A percentile compares a stretch with the other conserved stretches of the same genome.
Evolutionary conservation across 148 eudicot genomes (phyloP).

Genomic region (Cornus florida): DNA sequence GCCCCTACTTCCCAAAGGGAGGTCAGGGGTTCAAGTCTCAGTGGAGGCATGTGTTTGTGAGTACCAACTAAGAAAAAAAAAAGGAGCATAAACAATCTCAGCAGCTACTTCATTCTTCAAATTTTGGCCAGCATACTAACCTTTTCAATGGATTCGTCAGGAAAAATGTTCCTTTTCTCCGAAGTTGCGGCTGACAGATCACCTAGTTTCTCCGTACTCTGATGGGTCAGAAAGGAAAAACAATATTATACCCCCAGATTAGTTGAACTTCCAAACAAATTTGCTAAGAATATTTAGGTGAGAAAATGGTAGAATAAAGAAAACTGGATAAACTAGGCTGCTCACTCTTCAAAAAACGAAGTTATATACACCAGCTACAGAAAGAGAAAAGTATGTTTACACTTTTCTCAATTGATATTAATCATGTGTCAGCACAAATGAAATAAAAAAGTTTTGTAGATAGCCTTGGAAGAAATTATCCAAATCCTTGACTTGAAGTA

Average conservation of each 20-base stretch:
- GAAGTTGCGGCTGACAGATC: conserved; percentile 27
- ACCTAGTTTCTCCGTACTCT: conserved; percentile 44
- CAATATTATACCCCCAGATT: background rate
- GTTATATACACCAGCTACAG: background rate
- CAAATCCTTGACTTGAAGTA: background rate
- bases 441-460: too few relatives aligned
- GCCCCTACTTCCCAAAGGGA: too few relatives aligned
- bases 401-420: too few relatives aligned
- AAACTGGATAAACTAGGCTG: background rate
- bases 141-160: conserved; percentile 1
- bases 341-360: background rate
- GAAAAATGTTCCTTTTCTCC: conserved; percentile 18
- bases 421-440: too few relatives aligned
- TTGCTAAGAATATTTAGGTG: background rate
- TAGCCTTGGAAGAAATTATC: background rate
- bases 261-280: background rate
- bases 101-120: background rate
- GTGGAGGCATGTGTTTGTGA: too few relatives aligned
- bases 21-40: too few relatives aligned
- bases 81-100: background rate
- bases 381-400: too few relatives aligned
- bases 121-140: background rate
- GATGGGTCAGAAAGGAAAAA: conserved; percentile 6
- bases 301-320: background rate
- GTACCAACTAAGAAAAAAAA: too few relatives aligned